Evolutionary conservation across 352 stramenopile genomes (phyloP).

Genomic region (Globisporangium acanthophoron): DNA sequence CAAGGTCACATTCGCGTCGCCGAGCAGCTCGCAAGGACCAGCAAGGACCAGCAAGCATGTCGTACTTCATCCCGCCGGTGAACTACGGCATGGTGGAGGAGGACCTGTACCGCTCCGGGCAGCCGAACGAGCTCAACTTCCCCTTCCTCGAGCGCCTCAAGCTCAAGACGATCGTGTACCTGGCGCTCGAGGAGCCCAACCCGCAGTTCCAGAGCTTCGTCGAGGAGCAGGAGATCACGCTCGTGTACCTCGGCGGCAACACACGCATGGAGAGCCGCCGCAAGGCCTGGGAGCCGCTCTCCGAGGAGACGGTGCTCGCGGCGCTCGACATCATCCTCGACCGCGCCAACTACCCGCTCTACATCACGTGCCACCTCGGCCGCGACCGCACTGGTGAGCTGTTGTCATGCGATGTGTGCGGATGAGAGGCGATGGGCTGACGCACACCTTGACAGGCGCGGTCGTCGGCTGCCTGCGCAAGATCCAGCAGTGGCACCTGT

Average conservation of each 20-base stretch:
- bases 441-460: conserved; percentile 25
- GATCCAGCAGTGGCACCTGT: conserved; percentile 91
- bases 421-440: neutral
- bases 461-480: conserved; percentile 90
- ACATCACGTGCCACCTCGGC: conserved; percentile 89
- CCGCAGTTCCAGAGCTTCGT: conserved; percentile 88
- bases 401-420: neutral
- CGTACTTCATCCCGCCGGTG: conserved; percentile 89
- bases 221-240: conserved; percentile 88
- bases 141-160: conserved; percentile 89
- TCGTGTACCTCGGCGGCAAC: conserved; percentile 84
- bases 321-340: conserved; percentile 89
- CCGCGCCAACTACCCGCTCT: conserved; percentile 85
- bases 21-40: neutral
- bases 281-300: conserved; percentile 84
- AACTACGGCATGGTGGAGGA: conserved; percentile 93
- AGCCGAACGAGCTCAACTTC: conserved; percentile 92
- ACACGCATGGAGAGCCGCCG: conserved; percentile 84
- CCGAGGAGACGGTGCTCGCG: conserved; percentile 88
- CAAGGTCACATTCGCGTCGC: too few species aligned
- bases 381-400: conserved; percentile 81
- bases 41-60: conserved; percentile 35
- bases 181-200: conserved; percentile 87
- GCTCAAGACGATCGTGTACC: conserved; percentile 89
- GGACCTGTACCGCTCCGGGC: conserved; percentile 86